phyloP scores from a whole-genome alignment of 192 early-diverging fungal species.

The Gigaspora rosea region DNA sequence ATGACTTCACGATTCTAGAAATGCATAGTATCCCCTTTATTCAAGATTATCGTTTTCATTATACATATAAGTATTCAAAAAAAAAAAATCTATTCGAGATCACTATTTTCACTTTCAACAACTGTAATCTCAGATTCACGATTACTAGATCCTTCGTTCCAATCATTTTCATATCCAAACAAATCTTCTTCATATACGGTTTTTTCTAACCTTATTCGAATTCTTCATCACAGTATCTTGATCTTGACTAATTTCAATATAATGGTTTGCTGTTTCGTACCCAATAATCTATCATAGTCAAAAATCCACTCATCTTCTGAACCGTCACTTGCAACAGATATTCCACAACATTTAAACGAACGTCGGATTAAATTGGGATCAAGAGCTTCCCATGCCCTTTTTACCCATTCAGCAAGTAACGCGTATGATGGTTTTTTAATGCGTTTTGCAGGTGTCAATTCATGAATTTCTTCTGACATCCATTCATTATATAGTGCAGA shows the following conservation, averaged over 20 bases:
- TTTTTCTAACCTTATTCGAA: neutral
- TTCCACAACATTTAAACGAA: slow-evolving; percentile 17
- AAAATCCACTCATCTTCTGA: neutral
- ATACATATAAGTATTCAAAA: no score
- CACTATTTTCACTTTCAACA: no score
- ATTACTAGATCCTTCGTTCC: neutral
- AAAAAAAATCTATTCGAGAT: no score
- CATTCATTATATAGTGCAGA: neutral
- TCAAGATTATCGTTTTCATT: no score
- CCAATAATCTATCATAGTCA: neutral
- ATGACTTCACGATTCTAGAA: no score
- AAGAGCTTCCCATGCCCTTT: neutral
- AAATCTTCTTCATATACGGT: neutral
- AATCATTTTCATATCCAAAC: neutral
- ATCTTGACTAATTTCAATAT: neutral
- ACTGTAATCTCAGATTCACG: neutral
- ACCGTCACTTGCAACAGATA: neutral
- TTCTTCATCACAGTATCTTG: neutral
- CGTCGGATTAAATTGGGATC: neutral
- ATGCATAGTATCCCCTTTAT: no score
- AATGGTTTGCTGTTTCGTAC: neutral
- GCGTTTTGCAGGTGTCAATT: neutral
- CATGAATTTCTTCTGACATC: neutral
- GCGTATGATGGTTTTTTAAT: neutral
- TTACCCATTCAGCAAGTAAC: neutral